Evolutionary conservation across 768 basidiomycete genomes (phyloP).

Genomic region (Scleroderma citrinum): DNA sequence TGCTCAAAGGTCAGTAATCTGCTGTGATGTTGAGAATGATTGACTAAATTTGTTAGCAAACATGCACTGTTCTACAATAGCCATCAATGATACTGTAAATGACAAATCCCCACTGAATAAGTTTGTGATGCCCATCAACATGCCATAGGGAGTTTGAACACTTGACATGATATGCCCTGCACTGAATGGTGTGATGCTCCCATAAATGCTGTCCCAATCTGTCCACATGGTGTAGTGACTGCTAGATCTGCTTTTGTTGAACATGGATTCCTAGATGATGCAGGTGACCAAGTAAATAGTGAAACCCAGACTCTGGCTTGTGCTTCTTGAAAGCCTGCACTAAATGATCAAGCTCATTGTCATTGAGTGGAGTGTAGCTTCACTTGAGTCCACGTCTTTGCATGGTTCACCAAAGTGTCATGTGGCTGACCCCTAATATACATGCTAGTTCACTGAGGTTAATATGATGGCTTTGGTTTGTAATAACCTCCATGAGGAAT

Average conservation of each 20-base stretch:
- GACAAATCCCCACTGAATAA: slow-evolving; percentile 19
- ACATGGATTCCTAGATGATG: slow-evolving; percentile 8
- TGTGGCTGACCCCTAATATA: slow-evolving; percentile 8
- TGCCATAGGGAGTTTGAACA: slow-evolving; percentile 19
- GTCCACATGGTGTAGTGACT: background rate
- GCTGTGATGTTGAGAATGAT: background rate
- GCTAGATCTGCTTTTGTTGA: slow-evolving; percentile 7
- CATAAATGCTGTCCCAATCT: background rate
- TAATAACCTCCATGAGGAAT: slow-evolving; percentile 8
- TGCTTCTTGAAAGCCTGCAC: slow-evolving; percentile 9
- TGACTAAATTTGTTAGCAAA: background rate
- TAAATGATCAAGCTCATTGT: slow-evolving; percentile 13
- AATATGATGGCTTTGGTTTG: slow-evolving; percentile 4
- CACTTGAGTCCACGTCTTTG: slow-evolving; percentile 3
- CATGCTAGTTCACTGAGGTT: background rate
- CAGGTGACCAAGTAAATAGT: slow-evolving; percentile 13
- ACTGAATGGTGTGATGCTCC: background rate
- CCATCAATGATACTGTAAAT: slow-evolving; percentile 27
- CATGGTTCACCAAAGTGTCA: slow-evolving; percentile 13
- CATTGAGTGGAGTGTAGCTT: slow-evolving; percentile 9
- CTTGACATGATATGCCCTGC: slow-evolving; percentile 3
- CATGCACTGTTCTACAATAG: slow-evolving; percentile 20
- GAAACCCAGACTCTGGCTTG: slow-evolving; percentile 12
- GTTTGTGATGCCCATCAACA: slow-evolving; percentile 9
- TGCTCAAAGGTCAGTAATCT: slow-evolving; percentile 18